These are phyloP conservation scores for Phylloporus sp. DNA, from an alignment of 768 basidiomycete species.

Conservation along the genomic window DNA sequence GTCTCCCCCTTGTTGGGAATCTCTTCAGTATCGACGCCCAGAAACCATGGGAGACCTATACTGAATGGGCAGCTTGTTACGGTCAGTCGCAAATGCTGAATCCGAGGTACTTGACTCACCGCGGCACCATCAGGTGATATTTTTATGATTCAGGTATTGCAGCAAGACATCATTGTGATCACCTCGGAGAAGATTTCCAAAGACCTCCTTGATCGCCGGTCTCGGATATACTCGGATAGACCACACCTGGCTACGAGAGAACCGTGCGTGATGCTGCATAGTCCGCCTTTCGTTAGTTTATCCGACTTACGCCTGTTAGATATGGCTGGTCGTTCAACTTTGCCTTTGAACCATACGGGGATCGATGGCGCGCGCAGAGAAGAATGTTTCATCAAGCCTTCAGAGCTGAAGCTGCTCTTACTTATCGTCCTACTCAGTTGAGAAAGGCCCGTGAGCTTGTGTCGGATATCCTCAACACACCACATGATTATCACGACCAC, in stretches of 20 bases:
- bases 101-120: not conserved
- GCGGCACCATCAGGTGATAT: not conserved
- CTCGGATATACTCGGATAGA: not conserved
- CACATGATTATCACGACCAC: slow-evolving; percentile 1
- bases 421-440: slow-evolving; percentile 17
- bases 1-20: not conserved
- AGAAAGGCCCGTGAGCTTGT: slow-evolving; percentile 4
- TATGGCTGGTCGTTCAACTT: slow-evolving; percentile 22
- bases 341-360: slow-evolving; percentile 16
- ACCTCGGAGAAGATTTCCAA: not conserved
- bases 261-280: not conserved
- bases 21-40: not conserved
- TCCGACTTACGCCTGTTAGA: not conserved
- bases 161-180: not conserved
- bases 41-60: not conserved
- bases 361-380: slow-evolving; percentile 23
- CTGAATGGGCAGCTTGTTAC: not conserved
- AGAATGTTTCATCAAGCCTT: slow-evolving; percentile 25
- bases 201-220: not conserved
- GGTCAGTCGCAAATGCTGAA: not conserved
- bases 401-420: slow-evolving; percentile 11
- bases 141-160: not conserved
- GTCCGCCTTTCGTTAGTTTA: not conserved
- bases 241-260: not conserved
- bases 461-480: not conserved